Conservation (phyloP, 441 rosid species). For the Jatropha multifida region DNA sequence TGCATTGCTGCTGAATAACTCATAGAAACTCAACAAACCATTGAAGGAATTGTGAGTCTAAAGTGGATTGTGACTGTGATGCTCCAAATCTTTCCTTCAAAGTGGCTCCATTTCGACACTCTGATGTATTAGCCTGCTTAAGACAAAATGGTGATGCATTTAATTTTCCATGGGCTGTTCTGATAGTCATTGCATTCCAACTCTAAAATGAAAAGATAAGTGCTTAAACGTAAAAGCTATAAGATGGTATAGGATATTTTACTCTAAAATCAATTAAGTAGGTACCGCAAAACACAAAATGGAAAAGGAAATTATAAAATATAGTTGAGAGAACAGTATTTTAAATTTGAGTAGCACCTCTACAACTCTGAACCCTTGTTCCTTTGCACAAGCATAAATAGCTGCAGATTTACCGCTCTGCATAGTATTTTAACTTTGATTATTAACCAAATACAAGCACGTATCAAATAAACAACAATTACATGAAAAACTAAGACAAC, state of each 20-base stretch:
- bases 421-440: slow-evolving; percentile 16
- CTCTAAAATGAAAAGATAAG: background rate
- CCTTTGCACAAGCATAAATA: slow-evolving; percentile 88
- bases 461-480: background rate
- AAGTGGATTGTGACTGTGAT: slow-evolving; percentile 56
- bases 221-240: background rate
- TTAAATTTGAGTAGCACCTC: slow-evolving; percentile 57
- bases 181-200: background rate
- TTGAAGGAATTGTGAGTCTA: slow-evolving; percentile 58
- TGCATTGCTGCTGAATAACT: slow-evolving; percentile 20
- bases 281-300: slow-evolving; percentile 5
- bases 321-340: slow-evolving; percentile 15
- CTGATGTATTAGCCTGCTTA: slow-evolving; percentile 81
- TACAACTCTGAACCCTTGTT: slow-evolving; percentile 79
- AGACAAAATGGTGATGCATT: slow-evolving; percentile 30
- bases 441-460: slow-evolving; percentile 15
- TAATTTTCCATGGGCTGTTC: slow-evolving; percentile 11
- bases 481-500: background rate
- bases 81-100: slow-evolving; percentile 90
- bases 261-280: background rate
- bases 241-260: background rate
- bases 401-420: slow-evolving; percentile 99
- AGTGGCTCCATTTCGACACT: slow-evolving; percentile 74
- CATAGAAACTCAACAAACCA: slow-evolving; percentile 50
- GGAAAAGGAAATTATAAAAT: slow-evolving; percentile 12